phyloP scores from a whole-genome alignment of 2,329 filamentous ascomycete genomes.

The Trichoderma citrinoviride region DNA sequence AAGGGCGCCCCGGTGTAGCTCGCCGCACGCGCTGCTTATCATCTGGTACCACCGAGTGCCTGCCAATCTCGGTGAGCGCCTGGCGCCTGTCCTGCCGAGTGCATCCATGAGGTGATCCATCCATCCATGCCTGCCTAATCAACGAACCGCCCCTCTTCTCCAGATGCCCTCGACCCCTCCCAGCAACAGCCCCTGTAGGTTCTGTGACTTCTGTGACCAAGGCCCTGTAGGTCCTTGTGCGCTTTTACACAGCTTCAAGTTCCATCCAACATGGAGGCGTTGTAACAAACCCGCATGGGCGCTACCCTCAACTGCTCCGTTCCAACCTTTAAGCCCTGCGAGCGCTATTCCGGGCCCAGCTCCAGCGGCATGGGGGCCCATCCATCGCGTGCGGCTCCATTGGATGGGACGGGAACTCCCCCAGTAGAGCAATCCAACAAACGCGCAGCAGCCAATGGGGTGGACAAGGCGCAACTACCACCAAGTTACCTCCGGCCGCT shows the following conservation, averaged over 20 bases:
- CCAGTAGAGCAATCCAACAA: neutral
- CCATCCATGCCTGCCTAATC: neutral
- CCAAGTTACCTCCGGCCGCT: neutral
- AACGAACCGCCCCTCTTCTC: slow-evolving; percentile 12
- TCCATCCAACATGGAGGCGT: neutral
- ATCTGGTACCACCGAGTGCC: neutral
- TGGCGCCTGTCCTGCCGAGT: neutral
- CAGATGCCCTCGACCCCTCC: neutral
- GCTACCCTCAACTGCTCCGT: neutral
- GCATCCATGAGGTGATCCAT: no score
- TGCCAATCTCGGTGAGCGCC: slow-evolving; percentile 10
- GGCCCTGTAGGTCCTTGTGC: no score
- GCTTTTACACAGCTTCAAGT: no score
- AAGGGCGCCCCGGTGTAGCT: neutral
- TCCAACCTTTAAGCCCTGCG: neutral
- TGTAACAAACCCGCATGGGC: neutral
- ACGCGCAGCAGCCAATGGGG: slow-evolving; percentile 10
- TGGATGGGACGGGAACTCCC: neutral
- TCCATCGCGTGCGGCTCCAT: slow-evolving; percentile 1
- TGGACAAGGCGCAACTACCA: neutral
- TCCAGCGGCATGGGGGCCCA: neutral
- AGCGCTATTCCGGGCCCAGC: neutral
- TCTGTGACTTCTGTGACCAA: neutral
- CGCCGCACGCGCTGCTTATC: neutral
- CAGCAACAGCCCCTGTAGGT: neutral